Evolutionary conservation across 371 early-diverging fungal species (phyloP).

Genomic region (Apophysomyces variabilis): DNA sequence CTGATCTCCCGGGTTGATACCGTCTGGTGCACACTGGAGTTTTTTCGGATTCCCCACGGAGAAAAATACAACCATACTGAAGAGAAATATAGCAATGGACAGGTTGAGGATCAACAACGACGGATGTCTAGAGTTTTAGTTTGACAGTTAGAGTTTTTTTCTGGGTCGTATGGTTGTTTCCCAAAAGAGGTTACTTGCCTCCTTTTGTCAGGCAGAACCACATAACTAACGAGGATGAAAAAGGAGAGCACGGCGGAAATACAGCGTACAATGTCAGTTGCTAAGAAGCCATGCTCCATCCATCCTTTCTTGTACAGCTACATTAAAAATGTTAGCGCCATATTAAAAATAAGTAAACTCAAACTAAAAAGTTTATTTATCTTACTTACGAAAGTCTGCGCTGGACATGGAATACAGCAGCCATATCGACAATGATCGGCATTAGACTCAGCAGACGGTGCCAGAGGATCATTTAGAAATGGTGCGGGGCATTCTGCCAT

Average conservation of each 20-base stretch:
- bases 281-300: slow-evolving; percentile 38
- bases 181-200: slow-evolving; percentile 14
- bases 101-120: slow-evolving; percentile 62
- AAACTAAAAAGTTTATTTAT: neutral
- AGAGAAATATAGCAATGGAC: slow-evolving; percentile 52
- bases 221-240: slow-evolving; percentile 55
- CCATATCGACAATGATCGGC: slow-evolving; percentile 25
- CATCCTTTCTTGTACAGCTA: slow-evolving; percentile 47
- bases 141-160: neutral
- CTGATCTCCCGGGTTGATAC: slow-evolving; percentile 45
- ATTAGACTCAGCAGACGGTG: slow-evolving; percentile 17
- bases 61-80: slow-evolving; percentile 53
- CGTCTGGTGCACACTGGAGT: slow-evolving; percentile 55
- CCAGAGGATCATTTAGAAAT: slow-evolving; percentile 29
- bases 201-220: slow-evolving; percentile 58
- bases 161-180: neutral
- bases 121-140: slow-evolving; percentile 44
- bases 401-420: slow-evolving; percentile 39
- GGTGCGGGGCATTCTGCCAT: slow-evolving; percentile 32
- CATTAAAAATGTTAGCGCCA: neutral
- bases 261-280: slow-evolving; percentile 48
- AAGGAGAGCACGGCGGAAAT: slow-evolving; percentile 51
- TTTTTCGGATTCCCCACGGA: slow-evolving; percentile 46
- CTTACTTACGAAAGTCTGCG: slow-evolving; percentile 25
- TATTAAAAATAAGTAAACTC: neutral